Evolutionary conservation across 2,329 filamentous ascomycete genomes (phyloP).

Genomic region (Byssoonygena ceratinophila): DNA sequence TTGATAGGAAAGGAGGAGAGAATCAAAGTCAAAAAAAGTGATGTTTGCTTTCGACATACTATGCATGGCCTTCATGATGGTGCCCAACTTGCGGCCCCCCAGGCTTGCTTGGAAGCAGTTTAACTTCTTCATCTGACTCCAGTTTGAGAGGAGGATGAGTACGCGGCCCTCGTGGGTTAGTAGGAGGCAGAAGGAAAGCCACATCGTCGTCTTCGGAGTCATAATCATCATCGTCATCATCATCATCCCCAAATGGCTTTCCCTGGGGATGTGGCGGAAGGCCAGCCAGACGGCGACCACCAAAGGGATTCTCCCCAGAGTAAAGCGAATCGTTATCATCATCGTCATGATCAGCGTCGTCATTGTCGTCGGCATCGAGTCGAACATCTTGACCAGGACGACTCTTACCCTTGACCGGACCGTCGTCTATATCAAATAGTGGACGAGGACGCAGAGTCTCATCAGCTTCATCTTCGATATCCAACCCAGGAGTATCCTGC

Average conservation of each 20-base stretch:
- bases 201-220: neutral
- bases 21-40: neutral
- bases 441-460: neutral
- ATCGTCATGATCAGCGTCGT: neutral
- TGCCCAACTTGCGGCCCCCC: neutral
- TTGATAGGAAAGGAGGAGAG: neutral
- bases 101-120: neutral
- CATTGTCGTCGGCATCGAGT: neutral
- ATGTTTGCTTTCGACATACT: neutral
- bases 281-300: too few relatives aligned
- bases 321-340: neutral
- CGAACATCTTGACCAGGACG: neutral
- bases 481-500: neutral
- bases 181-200: neutral
- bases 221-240: constrained; percentile 1
- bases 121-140: neutral
- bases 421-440: constrained; percentile 10
- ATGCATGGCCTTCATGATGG: neutral
- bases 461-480: neutral
- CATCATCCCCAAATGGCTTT: neutral
- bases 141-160: neutral
- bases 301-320: neutral
- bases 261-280: neutral
- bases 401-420: constrained; percentile 10
- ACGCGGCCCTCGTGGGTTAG: neutral